These are phyloP conservation scores for Talaromyces pinophilus DNA, from an alignment of 2,329 filamentous ascomycete species.

Conservation along the genomic window DNA sequence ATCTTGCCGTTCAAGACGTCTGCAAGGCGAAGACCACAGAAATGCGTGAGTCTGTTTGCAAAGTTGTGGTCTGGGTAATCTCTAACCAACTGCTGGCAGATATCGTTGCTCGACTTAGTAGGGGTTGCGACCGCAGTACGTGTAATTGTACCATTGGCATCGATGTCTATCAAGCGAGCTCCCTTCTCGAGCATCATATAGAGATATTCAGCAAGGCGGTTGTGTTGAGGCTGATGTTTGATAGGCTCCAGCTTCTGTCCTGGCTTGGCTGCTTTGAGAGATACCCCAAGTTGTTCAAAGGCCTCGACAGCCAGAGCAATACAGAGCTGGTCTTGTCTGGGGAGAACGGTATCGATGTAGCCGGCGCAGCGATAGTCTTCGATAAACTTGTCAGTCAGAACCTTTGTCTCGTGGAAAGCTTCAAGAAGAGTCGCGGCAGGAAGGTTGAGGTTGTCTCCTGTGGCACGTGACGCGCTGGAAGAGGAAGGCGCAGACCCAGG, in stretches of 20 bases:
- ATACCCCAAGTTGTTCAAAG: slow-evolving; percentile 34
- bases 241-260: slow-evolving; percentile 29
- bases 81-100: slow-evolving; percentile 34
- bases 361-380: slow-evolving; percentile 23
- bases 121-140: slow-evolving; percentile 33
- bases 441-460: not conserved
- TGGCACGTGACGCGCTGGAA: not conserved
- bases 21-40: slow-evolving; percentile 27
- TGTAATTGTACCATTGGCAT: slow-evolving; percentile 29
- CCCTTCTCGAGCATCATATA: slow-evolving; percentile 39
- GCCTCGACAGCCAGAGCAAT: slow-evolving; percentile 31
- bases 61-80: slow-evolving; percentile 31
- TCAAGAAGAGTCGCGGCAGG: slow-evolving; percentile 25
- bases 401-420: slow-evolving; percentile 30
- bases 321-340: slow-evolving; percentile 23
- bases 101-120: slow-evolving; percentile 26
- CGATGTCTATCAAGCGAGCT: slow-evolving; percentile 35
- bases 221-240: slow-evolving; percentile 30
- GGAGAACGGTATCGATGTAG: slow-evolving; percentile 26
- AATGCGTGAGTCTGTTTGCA: slow-evolving; percentile 31
- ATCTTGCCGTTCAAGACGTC: slow-evolving; percentile 39
- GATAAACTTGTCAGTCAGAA: slow-evolving; percentile 30
- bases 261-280: slow-evolving; percentile 22
- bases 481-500: not conserved
- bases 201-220: slow-evolving; percentile 34